A percentile compares a stretch with the other conserved stretches of the same genome.
Conservation (phyloP, 108 stramenopile genomes). For the Parietichytrium sp. region DNA sequence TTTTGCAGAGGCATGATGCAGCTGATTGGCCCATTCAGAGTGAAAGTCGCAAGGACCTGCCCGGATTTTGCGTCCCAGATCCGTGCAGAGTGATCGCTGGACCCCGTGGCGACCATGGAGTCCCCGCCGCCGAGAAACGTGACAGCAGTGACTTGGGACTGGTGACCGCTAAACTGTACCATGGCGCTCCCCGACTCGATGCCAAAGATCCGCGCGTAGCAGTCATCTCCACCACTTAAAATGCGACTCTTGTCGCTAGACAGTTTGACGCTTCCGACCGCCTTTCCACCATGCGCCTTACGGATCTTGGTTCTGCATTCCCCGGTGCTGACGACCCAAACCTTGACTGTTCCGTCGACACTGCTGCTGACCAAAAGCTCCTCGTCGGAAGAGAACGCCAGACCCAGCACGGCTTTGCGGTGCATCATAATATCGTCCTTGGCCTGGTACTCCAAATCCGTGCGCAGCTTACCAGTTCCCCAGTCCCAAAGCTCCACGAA, state of each 20-base stretch:
- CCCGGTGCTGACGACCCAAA: constrained; percentile 79
- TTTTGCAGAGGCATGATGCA: not conserved
- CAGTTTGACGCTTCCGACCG: constrained; percentile 66
- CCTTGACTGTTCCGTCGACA: constrained; percentile 67
- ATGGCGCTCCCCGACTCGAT: constrained; percentile 69
- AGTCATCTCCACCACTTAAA: constrained; percentile 69
- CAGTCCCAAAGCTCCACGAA: constrained; percentile 90
- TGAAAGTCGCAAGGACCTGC: constrained; percentile 64
- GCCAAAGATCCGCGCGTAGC: constrained; percentile 71
- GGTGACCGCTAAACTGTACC: constrained; percentile 83
- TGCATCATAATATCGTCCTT: constrained; percentile 85
- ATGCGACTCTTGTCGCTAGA: constrained; percentile 68
- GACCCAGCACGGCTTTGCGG: constrained; percentile 69
- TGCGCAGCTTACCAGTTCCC: constrained; percentile 55
- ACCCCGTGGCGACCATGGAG: constrained; percentile 71
- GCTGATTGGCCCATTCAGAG: constrained; percentile 20
- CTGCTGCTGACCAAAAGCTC: constrained; percentile 77
- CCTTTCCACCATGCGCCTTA: constrained; percentile 57
- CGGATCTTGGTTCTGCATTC: constrained; percentile 70
- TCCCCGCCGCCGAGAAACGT: constrained; percentile 45
- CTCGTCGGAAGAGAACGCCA: constrained; percentile 78
- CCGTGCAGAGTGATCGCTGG: constrained; percentile 83
- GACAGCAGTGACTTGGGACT: constrained; percentile 75
- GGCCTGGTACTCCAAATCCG: constrained; percentile 60
- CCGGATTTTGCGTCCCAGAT: constrained; percentile 79